Base-by-base conservation (phyloP, 352 stramenopile species). In the Globisporangium spinosum region DNA sequence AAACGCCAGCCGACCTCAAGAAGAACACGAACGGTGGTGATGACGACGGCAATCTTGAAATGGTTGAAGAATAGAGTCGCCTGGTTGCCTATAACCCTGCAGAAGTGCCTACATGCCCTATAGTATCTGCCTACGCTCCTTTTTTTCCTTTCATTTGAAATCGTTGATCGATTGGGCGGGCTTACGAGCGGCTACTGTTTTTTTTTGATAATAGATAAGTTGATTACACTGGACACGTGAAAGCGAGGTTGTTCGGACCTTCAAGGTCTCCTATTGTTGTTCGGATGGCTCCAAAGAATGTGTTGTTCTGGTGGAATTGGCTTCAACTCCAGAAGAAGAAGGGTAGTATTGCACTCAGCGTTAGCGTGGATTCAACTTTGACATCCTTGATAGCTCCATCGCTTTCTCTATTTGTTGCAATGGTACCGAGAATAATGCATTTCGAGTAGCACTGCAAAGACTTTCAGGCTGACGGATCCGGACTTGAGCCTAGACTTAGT, bases 1-100 rank as follows among this genome's bases (percentile, higher is more conserved):
- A 95, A 82, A 88, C 85, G 47, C 83, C 85, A 1, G 82, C 75
- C 12, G 81, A 95, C 27, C 77, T 94, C 72, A 93, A 94, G 81
- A 90, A 89, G 67, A 67, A 61, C 35, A 62, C 45, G 22, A 77
- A 76, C 34, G 73, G 73, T 34, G 72, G 40, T 1, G 72, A 38
- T 67, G 75, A 80, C 17, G 67, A 70, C 15, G 64, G n/a, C 45
- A 74, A 80, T 58, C 72, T 87, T 69, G 70, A 85, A 61, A 65
- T 71, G 66, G 66, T 58, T 25, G 67, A 70, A 70, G 43, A 72
- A 60, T 69, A 70, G 67, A 65, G 43, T 9, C 17, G 0, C 17
- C 40, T 49, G 40, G 40, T 2, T 49, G 40, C 17, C 40, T 9
- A 20, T 45, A 43, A n/a, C 12, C 13, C 38, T n/a, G 38, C 38